Evolutionary conservation across 2,329 filamentous ascomycete genomes (phyloP).

Genomic region (Thelonectria discophora): DNA sequence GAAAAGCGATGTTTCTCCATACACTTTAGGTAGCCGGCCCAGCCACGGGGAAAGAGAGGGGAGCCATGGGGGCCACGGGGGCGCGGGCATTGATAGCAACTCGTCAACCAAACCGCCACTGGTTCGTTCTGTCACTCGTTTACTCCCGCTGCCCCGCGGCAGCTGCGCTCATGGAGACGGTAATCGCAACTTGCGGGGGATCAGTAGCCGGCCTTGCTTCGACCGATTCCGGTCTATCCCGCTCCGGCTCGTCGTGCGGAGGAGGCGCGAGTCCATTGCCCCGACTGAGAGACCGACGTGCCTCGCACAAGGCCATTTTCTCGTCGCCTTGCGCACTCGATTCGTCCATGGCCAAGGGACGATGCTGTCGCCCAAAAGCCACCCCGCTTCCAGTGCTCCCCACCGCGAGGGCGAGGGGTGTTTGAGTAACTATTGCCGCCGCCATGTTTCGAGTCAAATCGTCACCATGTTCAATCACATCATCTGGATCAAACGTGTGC

Average conservation of each 20-base stretch:
- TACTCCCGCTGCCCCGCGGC: conserved; percentile 40
- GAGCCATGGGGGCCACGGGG: conserved; percentile 27
- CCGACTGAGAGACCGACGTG: conserved; percentile 37
- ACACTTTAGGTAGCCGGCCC: conserved; percentile 24
- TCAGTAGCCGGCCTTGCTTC: conserved; percentile 33
- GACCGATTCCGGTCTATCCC: conserved; percentile 42
- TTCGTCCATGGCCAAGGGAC: conserved; percentile 28
- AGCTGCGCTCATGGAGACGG: conserved; percentile 35
- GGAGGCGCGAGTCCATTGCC: conserved; percentile 35
- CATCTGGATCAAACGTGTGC: conserved; percentile 39
- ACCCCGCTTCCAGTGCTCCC: conserved; percentile 35
- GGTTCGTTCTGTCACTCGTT: conserved; percentile 32
- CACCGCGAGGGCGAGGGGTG: conserved; percentile 37
- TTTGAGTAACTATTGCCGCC: conserved; percentile 32
- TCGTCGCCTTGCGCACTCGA: conserved; percentile 33
- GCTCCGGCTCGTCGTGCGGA: conserved; percentile 32
- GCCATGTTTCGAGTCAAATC: conserved; percentile 39
- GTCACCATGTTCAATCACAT: conserved; percentile 40
- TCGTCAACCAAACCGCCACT: conserved; percentile 30
- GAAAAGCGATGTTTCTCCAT: conserved; percentile 31
- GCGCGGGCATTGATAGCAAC: conserved; percentile 29
- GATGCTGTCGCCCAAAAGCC: conserved; percentile 34
- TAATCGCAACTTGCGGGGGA: conserved; percentile 39
- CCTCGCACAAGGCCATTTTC: conserved; percentile 32
- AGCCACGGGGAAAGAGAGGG: conserved; percentile 26